Evolutionary conservation across 192 early-diverging fungal species (phyloP).

Genomic region (Geranomyces variabilis): DNA sequence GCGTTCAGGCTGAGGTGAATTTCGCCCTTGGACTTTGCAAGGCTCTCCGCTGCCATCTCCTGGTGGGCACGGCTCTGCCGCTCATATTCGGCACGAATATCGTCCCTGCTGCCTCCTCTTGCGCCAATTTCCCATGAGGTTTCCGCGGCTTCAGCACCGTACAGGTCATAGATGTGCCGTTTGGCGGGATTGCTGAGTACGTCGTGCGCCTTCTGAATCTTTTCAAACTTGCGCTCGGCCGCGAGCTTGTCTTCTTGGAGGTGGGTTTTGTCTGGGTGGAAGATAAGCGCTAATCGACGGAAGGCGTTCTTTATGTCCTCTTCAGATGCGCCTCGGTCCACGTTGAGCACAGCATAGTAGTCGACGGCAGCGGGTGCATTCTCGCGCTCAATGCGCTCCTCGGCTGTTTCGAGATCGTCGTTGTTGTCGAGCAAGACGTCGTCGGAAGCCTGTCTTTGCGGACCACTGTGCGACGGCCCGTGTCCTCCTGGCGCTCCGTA

Average conservation of each 20-base stretch:
- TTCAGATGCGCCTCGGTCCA: constrained; percentile 47
- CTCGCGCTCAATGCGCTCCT: constrained; percentile 21
- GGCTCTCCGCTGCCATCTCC: constrained; percentile 47
- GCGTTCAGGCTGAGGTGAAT: constrained; percentile 56
- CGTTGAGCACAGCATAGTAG: constrained; percentile 46
- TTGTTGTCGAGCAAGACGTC: neutral
- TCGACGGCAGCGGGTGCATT: constrained; percentile 25
- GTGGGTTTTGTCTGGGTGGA: constrained; percentile 64
- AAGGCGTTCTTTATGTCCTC: constrained; percentile 59
- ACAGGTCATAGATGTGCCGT: constrained; percentile 60
- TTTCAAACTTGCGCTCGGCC: constrained; percentile 51
- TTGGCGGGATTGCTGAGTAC: constrained; percentile 51
- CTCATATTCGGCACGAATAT: constrained; percentile 55
- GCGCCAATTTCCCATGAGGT: constrained; percentile 52
- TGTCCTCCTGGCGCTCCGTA: too few relatives aligned
- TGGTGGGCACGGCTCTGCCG: constrained; percentile 34
- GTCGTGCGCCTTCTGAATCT: constrained; percentile 57
- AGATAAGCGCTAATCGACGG: constrained; percentile 51
- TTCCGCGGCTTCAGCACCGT: constrained; percentile 52
- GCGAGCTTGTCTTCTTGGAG: constrained; percentile 45
- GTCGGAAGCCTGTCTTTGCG: too few relatives aligned
- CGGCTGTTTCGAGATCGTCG: constrained; percentile 25
- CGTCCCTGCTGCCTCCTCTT: constrained; percentile 36
- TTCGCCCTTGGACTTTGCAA: constrained; percentile 54
- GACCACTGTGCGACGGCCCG: too few relatives aligned